phyloP scores from a whole-genome alignment of 441 rosid genomes.

The Raphanus hybrid region DNA sequence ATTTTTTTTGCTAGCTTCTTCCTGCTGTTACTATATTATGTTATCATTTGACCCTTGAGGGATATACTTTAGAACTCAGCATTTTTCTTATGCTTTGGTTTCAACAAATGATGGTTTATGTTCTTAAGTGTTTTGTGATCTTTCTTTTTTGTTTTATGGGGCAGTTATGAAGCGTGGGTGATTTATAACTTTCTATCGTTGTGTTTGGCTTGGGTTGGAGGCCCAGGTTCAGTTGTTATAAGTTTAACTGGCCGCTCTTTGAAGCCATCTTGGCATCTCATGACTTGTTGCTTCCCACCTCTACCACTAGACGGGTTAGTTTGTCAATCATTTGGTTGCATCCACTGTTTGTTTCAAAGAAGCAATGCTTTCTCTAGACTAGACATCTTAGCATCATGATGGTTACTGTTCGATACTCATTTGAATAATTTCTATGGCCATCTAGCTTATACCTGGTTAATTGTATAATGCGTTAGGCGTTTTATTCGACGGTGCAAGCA shows the following conservation, averaged over 20 bases:
- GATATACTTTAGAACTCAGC: no score
- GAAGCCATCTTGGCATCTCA: constrained; percentile 75
- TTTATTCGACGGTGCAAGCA: constrained; percentile 95
- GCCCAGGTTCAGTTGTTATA: constrained; percentile 91
- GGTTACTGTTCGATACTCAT: neutral
- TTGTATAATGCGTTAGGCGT: constrained; percentile 56
- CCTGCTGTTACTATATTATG: no score
- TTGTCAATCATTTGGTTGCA: constrained; percentile 7
- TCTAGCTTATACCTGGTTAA: constrained; percentile 15
- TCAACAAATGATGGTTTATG: constrained; percentile 18
- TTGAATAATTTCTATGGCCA: constrained; percentile 8
- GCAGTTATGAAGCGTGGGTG: constrained; percentile 98
- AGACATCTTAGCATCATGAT: neutral
- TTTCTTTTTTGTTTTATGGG: no score
- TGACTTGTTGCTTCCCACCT: constrained; percentile 93
- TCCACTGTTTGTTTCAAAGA: constrained; percentile 9
- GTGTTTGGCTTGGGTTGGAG: constrained; percentile 98
- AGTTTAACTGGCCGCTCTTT: constrained; percentile 82
- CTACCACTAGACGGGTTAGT: constrained; percentile 87
- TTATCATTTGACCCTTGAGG: no score
- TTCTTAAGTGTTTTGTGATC: constrained; percentile 4
- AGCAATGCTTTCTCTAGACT: constrained; percentile 11
- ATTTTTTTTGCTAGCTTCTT: neutral
- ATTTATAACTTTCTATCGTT: constrained; percentile 84
- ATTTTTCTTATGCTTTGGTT: neutral